A percentile compares a stretch with the other conserved stretches of the same genome.
phyloP scores from a whole-genome alignment of 176 grass and related monocot species.

The Hsuehochloa calcarea region DNA sequence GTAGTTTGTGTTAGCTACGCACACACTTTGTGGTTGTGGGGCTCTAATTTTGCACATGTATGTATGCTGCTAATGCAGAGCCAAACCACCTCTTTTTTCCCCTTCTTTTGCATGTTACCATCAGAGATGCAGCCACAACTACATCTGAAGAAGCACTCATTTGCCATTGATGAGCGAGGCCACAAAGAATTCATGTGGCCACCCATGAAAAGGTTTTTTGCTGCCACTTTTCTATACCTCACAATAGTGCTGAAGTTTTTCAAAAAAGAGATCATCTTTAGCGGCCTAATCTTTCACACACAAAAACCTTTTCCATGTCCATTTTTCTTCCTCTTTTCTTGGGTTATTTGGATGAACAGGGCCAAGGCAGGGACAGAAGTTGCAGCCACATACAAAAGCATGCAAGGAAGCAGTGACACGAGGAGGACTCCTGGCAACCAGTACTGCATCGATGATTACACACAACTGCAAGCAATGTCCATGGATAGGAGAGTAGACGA shows the following conservation, averaged over 20 bases:
- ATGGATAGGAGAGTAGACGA: slow-evolving; percentile 51
- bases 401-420: slow-evolving; percentile 56
- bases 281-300: slow-evolving; percentile 4
- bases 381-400: slow-evolving; percentile 40
- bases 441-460: slow-evolving; percentile 72
- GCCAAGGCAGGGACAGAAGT: slow-evolving; percentile 49
- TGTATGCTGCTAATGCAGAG: slow-evolving; percentile 42
- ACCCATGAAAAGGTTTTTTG: slow-evolving; percentile 74
- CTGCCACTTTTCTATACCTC: background rate
- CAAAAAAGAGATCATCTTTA: slow-evolving; percentile 4
- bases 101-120: slow-evolving; percentile 37
- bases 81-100: slow-evolving; percentile 19
- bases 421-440: slow-evolving; percentile 43
- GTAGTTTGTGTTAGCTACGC: background rate
- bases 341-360: slow-evolving; percentile 49
- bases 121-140: slow-evolving; percentile 52
- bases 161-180: slow-evolving; percentile 61
- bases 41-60: slow-evolving; percentile 19
- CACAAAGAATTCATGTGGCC: slow-evolving; percentile 57
- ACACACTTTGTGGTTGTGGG: background rate
- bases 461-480: slow-evolving; percentile 49
- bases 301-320: background rate
- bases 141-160: slow-evolving; percentile 48
- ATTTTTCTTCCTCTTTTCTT: slow-evolving; percentile 1
- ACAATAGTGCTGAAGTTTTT: background rate